Percentiles rank a stretch among this genome's conserved stretches.
These are phyloP conservation scores for Wallacemonas sp. DNA, from an alignment of 208 protist species.

Conservation along the genomic window DNA sequence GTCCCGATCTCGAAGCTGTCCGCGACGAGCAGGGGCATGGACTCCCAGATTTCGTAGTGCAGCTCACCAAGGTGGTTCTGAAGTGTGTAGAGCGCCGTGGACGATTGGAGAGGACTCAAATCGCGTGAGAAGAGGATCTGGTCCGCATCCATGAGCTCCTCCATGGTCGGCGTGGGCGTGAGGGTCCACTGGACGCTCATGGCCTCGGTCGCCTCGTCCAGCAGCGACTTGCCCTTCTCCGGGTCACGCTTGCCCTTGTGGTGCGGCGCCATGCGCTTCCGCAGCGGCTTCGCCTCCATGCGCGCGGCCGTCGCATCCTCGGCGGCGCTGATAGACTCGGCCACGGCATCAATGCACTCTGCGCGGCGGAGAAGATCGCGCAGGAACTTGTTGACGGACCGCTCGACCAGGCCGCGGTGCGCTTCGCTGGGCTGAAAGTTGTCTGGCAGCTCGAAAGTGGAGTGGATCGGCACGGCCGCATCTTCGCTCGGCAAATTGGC, in stretches of 20 bases:
- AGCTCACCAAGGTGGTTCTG: slow-evolving; percentile 76
- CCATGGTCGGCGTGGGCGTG: slow-evolving; percentile 71
- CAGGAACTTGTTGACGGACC: slow-evolving; percentile 88
- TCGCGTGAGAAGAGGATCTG: slow-evolving; percentile 78
- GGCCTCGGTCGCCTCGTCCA: slow-evolving; percentile 88
- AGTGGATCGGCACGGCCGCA: slow-evolving; percentile 37
- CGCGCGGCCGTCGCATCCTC: slow-evolving; percentile 80
- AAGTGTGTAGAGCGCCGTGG: slow-evolving; percentile 87
- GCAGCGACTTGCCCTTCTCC: slow-evolving; percentile 54
- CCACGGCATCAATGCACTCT: slow-evolving; percentile 82
- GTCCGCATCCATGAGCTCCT: slow-evolving; percentile 92
- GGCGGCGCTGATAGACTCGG: slow-evolving; percentile 74
- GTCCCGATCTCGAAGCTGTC: slow-evolving; percentile 78
- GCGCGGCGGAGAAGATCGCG: slow-evolving; percentile 83
- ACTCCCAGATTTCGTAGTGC: slow-evolving; percentile 88
- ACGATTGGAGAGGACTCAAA: slow-evolving; percentile 84
- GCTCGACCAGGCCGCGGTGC: slow-evolving; percentile 79
- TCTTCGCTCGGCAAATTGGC: slow-evolving; percentile 4
- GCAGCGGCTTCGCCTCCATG: slow-evolving; percentile 76
- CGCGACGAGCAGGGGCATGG: slow-evolving; percentile 85
- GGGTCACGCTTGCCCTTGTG: slow-evolving; percentile 14
- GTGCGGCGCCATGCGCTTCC: slow-evolving; percentile 30
- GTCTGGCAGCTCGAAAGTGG: slow-evolving; percentile 82
- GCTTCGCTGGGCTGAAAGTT: slow-evolving; percentile 76
- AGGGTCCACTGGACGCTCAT: slow-evolving; percentile 74